These are phyloP conservation scores for Exophiala calicioides DNA, from an alignment of 2,329 filamentous ascomycete genomes.

Conservation along the genomic window DNA sequence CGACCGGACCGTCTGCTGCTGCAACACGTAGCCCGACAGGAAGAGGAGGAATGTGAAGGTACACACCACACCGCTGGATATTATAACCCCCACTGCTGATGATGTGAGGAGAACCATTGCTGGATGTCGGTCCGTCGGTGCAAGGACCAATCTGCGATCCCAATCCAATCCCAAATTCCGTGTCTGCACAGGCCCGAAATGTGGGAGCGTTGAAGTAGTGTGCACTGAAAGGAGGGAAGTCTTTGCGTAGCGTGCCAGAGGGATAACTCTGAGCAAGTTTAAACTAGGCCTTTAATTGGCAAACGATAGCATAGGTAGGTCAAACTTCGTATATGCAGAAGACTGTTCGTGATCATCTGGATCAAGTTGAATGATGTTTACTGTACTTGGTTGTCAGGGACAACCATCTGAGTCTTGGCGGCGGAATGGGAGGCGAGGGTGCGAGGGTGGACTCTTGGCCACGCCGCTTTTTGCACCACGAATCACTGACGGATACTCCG, in stretches of 20 bases:
- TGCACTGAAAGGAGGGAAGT: background rate
- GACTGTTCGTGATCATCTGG: no score
- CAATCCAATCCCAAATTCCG: background rate
- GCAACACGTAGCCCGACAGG: constrained; percentile 80
- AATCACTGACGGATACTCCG: no score
- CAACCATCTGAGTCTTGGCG: no score
- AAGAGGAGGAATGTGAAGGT: constrained; percentile 81
- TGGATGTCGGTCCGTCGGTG: background rate
- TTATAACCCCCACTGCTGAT: constrained; percentile 45
- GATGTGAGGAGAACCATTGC: constrained; percentile 49
- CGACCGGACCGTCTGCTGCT: constrained; percentile 79
- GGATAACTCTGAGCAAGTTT: background rate
- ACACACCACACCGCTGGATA: constrained; percentile 58
- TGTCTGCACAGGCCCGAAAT: background rate
- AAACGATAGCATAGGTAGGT: no score
- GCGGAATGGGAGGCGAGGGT: no score
- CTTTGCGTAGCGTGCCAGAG: background rate
- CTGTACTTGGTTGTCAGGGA: no score
- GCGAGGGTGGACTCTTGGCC: no score
- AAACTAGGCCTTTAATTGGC: no score
- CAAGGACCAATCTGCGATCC: constrained; percentile 8
- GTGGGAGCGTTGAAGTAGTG: background rate
- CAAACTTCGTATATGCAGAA: no score
- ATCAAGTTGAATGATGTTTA: no score
- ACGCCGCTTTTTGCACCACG: no score